A percentile compares a stretch with the other conserved stretches of the same genome.
Conservation (phyloP, 2,329 filamentous ascomycete species). For the Colletotrichum cuscutae region DNA sequence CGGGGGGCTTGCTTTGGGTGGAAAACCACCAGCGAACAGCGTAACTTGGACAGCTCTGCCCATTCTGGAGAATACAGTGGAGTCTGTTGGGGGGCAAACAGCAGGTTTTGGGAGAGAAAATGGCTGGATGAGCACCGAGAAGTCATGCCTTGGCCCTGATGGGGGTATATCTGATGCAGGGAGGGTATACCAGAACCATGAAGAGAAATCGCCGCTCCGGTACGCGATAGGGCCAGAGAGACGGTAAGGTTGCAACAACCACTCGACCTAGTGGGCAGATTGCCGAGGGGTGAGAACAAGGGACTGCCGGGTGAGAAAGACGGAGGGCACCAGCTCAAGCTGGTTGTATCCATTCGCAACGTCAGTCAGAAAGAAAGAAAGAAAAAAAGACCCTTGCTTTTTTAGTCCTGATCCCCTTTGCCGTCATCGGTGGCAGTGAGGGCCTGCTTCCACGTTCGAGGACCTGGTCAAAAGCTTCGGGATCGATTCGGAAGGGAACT, state of each 20-base stretch:
- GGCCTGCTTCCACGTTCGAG: conserved; percentile 18
- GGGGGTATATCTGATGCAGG: conserved; percentile 37
- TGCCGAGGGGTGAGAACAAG: conserved; percentile 31
- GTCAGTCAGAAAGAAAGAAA: conserved; percentile 1
- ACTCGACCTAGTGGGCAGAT: conserved; percentile 33
- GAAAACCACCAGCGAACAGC: conserved; percentile 17
- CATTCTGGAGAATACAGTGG: conserved; percentile 25
- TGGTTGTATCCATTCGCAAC: not conserved
- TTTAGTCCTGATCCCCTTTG: conserved; percentile 18
- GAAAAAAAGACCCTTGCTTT: not conserved
- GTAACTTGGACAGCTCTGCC: conserved; percentile 27
- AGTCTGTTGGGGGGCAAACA: conserved; percentile 27
- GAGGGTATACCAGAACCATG: conserved; percentile 36
- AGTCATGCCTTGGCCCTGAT: conserved; percentile 32
- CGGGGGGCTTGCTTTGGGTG: conserved; percentile 22
- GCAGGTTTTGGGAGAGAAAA: conserved; percentile 32
- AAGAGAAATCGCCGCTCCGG: conserved; percentile 28
- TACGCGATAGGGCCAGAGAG: conserved; percentile 35
- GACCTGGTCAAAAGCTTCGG: conserved; percentile 16
- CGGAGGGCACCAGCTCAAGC: conserved; percentile 1
- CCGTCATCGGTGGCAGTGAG: conserved; percentile 13
- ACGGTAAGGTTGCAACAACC: conserved; percentile 31
- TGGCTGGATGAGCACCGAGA: conserved; percentile 23
- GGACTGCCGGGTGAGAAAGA: conserved; percentile 20
- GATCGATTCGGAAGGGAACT: conserved; percentile 25